Percentiles rank a stretch among this genome's conserved stretches.
These are phyloP conservation scores for Fusarium sublunatum DNA, from an alignment of 2,329 filamentous ascomycete genomes.

Conservation along the genomic window DNA sequence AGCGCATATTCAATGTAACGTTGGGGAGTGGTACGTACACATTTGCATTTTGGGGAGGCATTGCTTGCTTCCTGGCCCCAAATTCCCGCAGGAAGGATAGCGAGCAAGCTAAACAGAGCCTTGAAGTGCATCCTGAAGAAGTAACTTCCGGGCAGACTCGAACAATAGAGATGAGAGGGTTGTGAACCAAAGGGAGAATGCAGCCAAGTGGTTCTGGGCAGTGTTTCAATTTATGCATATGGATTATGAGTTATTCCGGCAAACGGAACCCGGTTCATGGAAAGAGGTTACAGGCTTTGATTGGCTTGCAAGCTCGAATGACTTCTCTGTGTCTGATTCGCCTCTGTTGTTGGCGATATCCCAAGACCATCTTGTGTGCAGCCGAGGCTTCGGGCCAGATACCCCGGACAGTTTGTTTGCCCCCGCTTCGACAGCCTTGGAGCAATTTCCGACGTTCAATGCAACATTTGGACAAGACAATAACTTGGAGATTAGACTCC, in stretches of 20 bases:
- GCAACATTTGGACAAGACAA: not conserved
- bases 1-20: not conserved
- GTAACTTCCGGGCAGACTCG: too few species aligned
- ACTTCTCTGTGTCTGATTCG: too few species aligned
- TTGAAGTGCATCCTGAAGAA: not conserved
- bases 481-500: not conserved
- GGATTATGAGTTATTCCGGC: not conserved
- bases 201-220: slow-evolving; percentile 2
- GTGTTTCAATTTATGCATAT: slow-evolving; percentile 9
- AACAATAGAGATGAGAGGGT: slow-evolving; percentile 11
- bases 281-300: not conserved
- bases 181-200: not conserved
- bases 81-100: not conserved
- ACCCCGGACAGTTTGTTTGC: not conserved
- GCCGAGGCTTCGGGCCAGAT: too few species aligned
- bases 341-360: too few species aligned
- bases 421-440: not conserved
- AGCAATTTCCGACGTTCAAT: not conserved
- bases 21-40: slow-evolving; percentile 8
- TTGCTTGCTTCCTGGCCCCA: not conserved
- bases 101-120: not conserved
- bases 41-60: slow-evolving; percentile 15
- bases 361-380: not conserved
- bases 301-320: not conserved
- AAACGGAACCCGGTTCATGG: not conserved